Base-by-base conservation (phyloP, 2,329 filamentous ascomycete genomes). In the Chalara sp. region DNA sequence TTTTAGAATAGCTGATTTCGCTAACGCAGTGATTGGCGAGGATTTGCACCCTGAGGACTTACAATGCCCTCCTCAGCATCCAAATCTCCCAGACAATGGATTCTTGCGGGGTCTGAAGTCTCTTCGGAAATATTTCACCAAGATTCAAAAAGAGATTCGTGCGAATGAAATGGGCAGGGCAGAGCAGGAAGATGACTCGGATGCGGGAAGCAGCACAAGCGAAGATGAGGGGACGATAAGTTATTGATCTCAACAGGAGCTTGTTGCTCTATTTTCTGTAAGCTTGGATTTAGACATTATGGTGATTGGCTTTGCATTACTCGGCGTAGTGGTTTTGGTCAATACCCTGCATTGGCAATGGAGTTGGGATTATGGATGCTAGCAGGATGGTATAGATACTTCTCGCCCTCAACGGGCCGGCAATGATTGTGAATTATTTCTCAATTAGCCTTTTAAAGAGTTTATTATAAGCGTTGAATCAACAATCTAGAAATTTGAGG, bases 1-100 rank as follows among this genome's bases (percentile, higher is more conserved):
- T 67, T 84, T 99, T 71, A 96, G 96, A 70, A 95, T 99, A 67
- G 92, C 96, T 51, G 93, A 99, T 68, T 99, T 99, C 72, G 93
- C 93, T 56, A 99, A 99, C 67, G 96, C 92, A 63, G 84, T 97
- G 35, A 97, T 91, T 1, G 87, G 89, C 4, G 86, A 93, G 58
- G 90, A 96, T 62, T 70, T 83, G 53, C 70, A 75, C 1, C 70
- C 74, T 13, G 69, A 72, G 47, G 75, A 77, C 55, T 77, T 76
- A 61, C 72, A 78, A 5, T 96, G 92, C 60, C 93, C 93, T 11
- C 93, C 93, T 5, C 78, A 81, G 53, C 81, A 95, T 63, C 88
- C 89, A 0, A 72, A 85, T 35, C 84, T 89, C 53, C 84, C 95
- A 6, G 93, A 99, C 60, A 80, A 84, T 31, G 93, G 93, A 0